Conservation (phyloP, 805 yeast species). For the Ogataea henricii region DNA sequence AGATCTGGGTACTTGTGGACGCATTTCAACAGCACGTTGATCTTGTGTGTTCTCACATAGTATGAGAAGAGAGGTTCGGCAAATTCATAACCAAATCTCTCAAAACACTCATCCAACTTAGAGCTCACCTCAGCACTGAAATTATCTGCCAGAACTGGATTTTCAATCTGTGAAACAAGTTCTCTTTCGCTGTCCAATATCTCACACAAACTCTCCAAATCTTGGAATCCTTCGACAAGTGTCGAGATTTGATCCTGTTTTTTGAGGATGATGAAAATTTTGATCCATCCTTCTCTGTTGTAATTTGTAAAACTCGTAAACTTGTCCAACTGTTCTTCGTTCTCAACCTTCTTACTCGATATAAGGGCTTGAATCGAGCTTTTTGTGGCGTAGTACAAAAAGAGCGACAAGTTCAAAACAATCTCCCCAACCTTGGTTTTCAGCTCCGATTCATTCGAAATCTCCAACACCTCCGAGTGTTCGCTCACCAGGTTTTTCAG, state of each 20-base stretch:
- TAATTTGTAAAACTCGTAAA: constrained; percentile 15
- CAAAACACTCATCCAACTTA: constrained; percentile 52
- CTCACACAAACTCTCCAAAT: constrained; percentile 63
- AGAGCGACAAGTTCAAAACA: constrained; percentile 24
- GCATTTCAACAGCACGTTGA: constrained; percentile 54
- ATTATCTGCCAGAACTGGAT: constrained; percentile 26
- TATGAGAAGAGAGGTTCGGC: constrained; percentile 63
- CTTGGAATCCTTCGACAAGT: constrained; percentile 66
- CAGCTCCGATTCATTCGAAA: constrained; percentile 11
- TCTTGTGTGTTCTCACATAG: constrained; percentile 54
- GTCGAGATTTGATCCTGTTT: constrained; percentile 55
- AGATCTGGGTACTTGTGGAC: constrained; percentile 54
- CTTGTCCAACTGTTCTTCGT: constrained; percentile 1
- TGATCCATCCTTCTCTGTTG: constrained; percentile 55
- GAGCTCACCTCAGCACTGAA: constrained; percentile 23
- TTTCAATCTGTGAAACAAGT: constrained; percentile 35
- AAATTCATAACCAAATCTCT: constrained; percentile 65
- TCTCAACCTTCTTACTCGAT: neutral
- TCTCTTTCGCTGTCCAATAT: constrained; percentile 49
- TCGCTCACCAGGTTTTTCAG: constrained; percentile 15
- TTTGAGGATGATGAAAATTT: constrained; percentile 51
- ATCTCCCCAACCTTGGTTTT: constrained; percentile 18
- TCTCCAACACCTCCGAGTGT: constrained; percentile 20
- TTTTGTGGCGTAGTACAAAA: constrained; percentile 26
- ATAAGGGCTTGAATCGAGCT: neutral